Base-by-base conservation (phyloP, 2,329 filamentous ascomycete species). In the Talaromyces verruculosus region DNA sequence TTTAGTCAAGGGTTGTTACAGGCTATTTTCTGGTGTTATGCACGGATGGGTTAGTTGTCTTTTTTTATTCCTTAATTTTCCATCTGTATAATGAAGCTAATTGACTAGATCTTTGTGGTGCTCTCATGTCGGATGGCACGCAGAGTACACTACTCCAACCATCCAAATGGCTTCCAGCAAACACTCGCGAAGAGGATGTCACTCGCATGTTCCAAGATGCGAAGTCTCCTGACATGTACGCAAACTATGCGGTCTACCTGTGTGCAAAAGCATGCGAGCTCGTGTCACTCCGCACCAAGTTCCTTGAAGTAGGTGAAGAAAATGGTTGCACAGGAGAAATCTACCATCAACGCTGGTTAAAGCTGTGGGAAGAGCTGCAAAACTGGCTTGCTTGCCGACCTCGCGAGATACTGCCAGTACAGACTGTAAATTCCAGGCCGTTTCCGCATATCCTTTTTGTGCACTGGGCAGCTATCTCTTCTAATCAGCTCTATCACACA, bases 221-320 rank as follows among this genome's bases (percentile, higher is more conserved):
- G 0, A 25, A 73, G 4, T 75, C 75, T 47, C 78, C 82, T 5
- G 86, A 88, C 68, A 85, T 84, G 80, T 82, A 86, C 67, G 86
- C 86, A 37, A 88, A 88, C 69, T 85, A 85, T 68, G 80, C 85
- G 7, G 85, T 88, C 2, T 88, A 84, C 68, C 78, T 88, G 1
- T 83, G 81, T 61, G 82, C 85, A 3, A 81, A 80, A 65, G 81
- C 81, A 1, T 84, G 82, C 66, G 81, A 85, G 68, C 79, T 87
- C 2, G 75, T 85, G 13, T 79, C 82, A 8, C 78, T 82, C 62
- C 81, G 80, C 19, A 84, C 83, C 2, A 80, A 81, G 39, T 83
- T 78, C 67, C 69, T 80, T 2, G 83, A 85, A 68, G 75, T 85
- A 1, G 81, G 80, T 5, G 78, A 82, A 64, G 72, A 77, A 7